These are phyloP conservation scores for Labyrinthula sp. DNA, from an alignment of 352 stramenopile species.

Conservation along the genomic window DNA sequence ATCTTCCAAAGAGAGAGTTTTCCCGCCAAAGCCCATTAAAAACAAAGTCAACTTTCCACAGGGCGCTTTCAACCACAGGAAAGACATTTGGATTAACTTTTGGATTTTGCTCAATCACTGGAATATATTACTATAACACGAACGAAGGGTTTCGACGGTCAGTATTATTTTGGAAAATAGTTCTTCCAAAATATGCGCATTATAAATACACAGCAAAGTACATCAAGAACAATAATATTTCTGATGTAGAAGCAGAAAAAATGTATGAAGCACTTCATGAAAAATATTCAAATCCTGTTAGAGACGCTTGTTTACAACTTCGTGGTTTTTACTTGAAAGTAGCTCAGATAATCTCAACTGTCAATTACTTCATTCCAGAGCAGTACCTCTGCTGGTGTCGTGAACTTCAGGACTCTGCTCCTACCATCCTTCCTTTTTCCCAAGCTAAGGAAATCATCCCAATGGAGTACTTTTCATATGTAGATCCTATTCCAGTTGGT, in stretches of 20 bases:
- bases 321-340: constrained; percentile 39
- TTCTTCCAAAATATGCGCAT: constrained; percentile 19
- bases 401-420: constrained; percentile 36
- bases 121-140: too few relatives aligned
- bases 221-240: constrained; percentile 1
- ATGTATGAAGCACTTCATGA: constrained; percentile 21
- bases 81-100: too few relatives aligned
- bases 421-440: constrained; percentile 26
- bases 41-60: too few relatives aligned
- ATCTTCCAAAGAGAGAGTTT: too few relatives aligned
- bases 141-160: constrained; percentile 8
- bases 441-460: constrained; percentile 32
- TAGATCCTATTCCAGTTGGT: constrained; percentile 34
- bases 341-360: constrained; percentile 36
- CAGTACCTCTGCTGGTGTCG: constrained; percentile 31
- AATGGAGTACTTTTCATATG: constrained; percentile 32
- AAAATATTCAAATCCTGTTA: constrained; percentile 22
- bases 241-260: constrained; percentile 4
- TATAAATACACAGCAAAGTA: constrained; percentile 3
- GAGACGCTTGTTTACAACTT: constrained; percentile 36
- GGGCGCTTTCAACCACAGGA: too few relatives aligned
- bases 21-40: too few relatives aligned
- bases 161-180: constrained; percentile 9
- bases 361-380: constrained; percentile 39
- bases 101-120: too few relatives aligned